These are phyloP conservation scores for Sphagnum magellanicum DNA, from an alignment of 228 moss, liverwort and hornwort genomes.

Conservation along the genomic window DNA sequence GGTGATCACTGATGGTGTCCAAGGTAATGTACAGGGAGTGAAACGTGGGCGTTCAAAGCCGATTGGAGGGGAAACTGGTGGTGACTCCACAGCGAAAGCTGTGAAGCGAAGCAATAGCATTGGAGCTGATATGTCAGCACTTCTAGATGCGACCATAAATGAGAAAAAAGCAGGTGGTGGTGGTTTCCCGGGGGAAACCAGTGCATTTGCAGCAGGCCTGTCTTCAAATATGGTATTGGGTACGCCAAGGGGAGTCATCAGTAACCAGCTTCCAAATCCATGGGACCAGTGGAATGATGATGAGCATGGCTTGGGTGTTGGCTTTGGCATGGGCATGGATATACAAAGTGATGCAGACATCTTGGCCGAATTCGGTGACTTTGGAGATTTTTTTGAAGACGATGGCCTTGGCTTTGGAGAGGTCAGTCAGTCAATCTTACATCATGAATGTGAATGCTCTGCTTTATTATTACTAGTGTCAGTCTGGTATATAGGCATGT, in stretches of 20 bases:
- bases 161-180: slow-evolving; percentile 36
- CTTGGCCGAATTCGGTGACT: slow-evolving; percentile 97
- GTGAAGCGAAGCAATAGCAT: slow-evolving; percentile 67
- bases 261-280: slow-evolving; percentile 76
- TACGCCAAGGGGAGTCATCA: slow-evolving; percentile 55
- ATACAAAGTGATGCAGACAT: slow-evolving; percentile 98
- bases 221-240: slow-evolving; percentile 53
- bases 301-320: slow-evolving; percentile 53
- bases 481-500: not conserved
- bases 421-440: slow-evolving; percentile 23
- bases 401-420: slow-evolving; percentile 96
- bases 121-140: slow-evolving; percentile 54
- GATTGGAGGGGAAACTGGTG: slow-evolving; percentile 35
- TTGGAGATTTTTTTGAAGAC: slow-evolving; percentile 96
- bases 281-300: slow-evolving; percentile 96
- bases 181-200: slow-evolving; percentile 57
- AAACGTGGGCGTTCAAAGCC: slow-evolving; percentile 68
- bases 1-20: too few species aligned
- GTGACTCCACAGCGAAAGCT: slow-evolving; percentile 68
- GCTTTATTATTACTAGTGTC: not conserved
- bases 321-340: slow-evolving; percentile 83
- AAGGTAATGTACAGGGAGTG: slow-evolving; percentile 44
- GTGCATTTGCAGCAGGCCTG: slow-evolving; percentile 45
- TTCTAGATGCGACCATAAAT: slow-evolving; percentile 55
- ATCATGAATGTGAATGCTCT: not conserved